Conservation (phyloP, 805 yeast species). For the Blastobotrys mokoenaii region DNA sequence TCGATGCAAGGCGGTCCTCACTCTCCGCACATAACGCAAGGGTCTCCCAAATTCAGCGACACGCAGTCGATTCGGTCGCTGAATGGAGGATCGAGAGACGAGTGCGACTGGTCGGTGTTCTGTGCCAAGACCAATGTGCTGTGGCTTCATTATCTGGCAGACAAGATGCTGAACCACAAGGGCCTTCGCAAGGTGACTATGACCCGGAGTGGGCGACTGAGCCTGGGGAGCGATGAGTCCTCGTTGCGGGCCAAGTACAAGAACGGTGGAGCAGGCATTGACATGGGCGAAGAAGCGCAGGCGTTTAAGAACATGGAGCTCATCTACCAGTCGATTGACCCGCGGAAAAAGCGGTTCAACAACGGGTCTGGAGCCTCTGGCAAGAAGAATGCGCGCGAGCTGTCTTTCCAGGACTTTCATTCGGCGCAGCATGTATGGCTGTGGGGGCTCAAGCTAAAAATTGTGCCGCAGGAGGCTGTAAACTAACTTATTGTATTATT, state of each 20-base stretch:
- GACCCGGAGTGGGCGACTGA: constrained; percentile 18
- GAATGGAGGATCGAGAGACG: neutral
- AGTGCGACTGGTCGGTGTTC: constrained; percentile 37
- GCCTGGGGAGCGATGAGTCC: constrained; percentile 15
- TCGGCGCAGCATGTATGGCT: constrained; percentile 18
- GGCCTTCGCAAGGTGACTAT: constrained; percentile 16
- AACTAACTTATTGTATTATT: neutral
- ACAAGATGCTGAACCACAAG: constrained; percentile 40
- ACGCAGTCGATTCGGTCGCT: neutral
- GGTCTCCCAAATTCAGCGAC: neutral
- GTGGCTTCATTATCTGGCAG: constrained; percentile 59
- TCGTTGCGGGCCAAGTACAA: constrained; percentile 15
- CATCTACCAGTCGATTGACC: constrained; percentile 19
- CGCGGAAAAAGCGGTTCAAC: constrained; percentile 17
- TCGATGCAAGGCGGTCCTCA: constrained; percentile 1
- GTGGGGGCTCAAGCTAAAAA: constrained; percentile 18
- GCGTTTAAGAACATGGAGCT: constrained; percentile 16
- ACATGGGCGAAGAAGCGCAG: constrained; percentile 14
- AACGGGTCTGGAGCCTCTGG: neutral
- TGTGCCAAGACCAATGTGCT: constrained; percentile 46
- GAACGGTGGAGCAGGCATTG: constrained; percentile 6
- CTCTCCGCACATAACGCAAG: neutral
- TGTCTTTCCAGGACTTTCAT: constrained; percentile 20
- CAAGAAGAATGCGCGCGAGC: constrained; percentile 7
- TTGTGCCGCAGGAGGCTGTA: constrained; percentile 10